These are phyloP conservation scores for Castanea sativa DNA, from an alignment of 306 rosid genomes.

Conservation along the genomic window DNA sequence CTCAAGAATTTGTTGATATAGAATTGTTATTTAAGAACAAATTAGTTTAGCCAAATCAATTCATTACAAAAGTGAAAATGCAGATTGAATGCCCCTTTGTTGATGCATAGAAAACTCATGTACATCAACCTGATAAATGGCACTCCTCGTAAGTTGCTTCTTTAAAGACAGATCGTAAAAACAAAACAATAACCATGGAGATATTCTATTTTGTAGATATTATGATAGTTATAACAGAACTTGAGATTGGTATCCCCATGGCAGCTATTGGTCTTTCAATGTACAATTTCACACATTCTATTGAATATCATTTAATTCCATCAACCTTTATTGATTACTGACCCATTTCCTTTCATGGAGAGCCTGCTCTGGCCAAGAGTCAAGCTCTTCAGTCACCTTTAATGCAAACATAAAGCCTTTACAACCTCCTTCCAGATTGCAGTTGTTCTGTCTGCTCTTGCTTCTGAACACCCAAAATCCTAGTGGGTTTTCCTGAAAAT, in stretches of 20 bases:
- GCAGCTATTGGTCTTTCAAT: neutral
- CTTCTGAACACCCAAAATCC: constrained; percentile 37
- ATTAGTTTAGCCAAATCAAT: neutral
- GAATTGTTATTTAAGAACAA: neutral
- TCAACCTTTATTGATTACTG: constrained; percentile 4
- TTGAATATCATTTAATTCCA: neutral
- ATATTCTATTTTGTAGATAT: no score
- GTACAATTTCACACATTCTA: neutral
- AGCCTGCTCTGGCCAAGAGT: constrained; percentile 36
- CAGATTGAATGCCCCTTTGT: no score
- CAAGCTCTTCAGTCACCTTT: constrained; percentile 34
- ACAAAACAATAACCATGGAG: no score
- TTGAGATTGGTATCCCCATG: no score
- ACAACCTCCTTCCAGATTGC: constrained; percentile 27
- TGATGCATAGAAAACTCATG: no score
- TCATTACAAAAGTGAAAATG: neutral
- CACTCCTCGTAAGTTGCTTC: no score
- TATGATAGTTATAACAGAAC: no score
- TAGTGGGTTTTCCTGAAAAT: constrained; percentile 31
- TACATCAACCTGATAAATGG: no score
- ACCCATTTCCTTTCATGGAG: constrained; percentile 36
- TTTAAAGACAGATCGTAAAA: no score
- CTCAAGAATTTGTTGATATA: neutral
- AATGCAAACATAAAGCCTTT: constrained; percentile 38
- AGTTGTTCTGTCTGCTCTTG: constrained; percentile 31